Evolutionary conservation across 257 asterid genomes (phyloP).

Genomic region (Euphrasia confusa): DNA sequence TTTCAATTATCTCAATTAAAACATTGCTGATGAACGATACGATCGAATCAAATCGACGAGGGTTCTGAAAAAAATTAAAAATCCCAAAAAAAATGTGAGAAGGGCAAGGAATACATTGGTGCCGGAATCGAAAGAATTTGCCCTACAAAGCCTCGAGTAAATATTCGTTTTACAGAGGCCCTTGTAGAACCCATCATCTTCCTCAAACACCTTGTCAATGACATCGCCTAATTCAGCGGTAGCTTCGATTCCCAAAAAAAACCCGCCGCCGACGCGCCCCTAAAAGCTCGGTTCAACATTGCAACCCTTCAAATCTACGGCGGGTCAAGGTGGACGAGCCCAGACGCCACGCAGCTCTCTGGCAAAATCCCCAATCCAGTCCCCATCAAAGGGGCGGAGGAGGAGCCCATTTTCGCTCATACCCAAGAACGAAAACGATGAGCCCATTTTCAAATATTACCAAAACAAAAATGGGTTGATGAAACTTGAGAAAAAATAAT

Average conservation of each 20-base stretch:
- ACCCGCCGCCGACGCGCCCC: constrained; percentile 76
- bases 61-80: no score
- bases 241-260: constrained; percentile 80
- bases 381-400: constrained; percentile 20
- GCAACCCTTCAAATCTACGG: constrained; percentile 73
- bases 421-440: constrained; percentile 36
- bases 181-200: constrained; percentile 23
- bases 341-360: constrained; percentile 73
- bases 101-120: constrained; percentile 47
- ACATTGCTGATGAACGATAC: background rate
- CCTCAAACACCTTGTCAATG: constrained; percentile 45
- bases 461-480: background rate
- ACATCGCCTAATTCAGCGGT: constrained; percentile 60
- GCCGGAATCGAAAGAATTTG: constrained; percentile 65
- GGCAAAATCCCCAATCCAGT: constrained; percentile 65
- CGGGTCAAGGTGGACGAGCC: constrained; percentile 68
- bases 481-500: background rate
- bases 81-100: background rate
- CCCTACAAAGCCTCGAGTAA: constrained; percentile 47
- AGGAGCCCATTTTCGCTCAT: constrained; percentile 18
- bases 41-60: background rate
- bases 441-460: constrained; percentile 39
- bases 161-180: constrained; percentile 51
- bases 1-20: no score
- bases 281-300: constrained; percentile 58